Evolutionary conservation across 2,329 filamentous ascomycete genomes (phyloP), one percentile per base, ranked within the genome.

Genomic region (Zopfia rhizophila): DNA sequence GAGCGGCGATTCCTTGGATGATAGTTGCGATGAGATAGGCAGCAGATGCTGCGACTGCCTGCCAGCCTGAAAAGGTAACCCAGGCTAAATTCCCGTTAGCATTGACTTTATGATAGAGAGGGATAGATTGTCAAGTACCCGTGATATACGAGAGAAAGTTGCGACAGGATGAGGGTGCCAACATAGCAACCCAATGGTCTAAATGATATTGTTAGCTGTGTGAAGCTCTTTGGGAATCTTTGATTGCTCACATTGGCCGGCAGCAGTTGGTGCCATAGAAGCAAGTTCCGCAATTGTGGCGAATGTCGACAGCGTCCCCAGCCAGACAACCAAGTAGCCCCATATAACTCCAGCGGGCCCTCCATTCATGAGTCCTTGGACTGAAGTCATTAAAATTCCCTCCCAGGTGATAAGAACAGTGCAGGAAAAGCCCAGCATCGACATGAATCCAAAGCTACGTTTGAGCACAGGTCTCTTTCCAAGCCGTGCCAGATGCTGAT

Each of bases 11-110:
- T 0, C 53, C 50, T 38, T 56, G 49, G 17, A 52, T 44, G 19
- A 47, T 21, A 2, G 53, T 47, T 8, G 39, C 48, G 17, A 22
- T 10, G 1, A 56, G 25, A 36, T 52, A 65, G 28, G 31, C 39
- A 4, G 28, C 45, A 3, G 48, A 32, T 6, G 61, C 66, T 55
- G 28, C 50, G 49, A 36, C 22, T 8, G 61, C 60, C 43, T 70
- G 66, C 68, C 69, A 72, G 1, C 63, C 67, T 2, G 66, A 44
- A 2, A 63, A 58, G 17, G 62, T 65, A 6, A 69, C 55, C 72
- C 72, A 74, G 14, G 40, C 40, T 31, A n/a, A n/a, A n/a, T n/a
- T n/a, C n/a, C n/a, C n/a, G n/a, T n/a, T n/a, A n/a, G n/a, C n/a
- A n/a, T n/a, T n/a, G n/a, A n/a, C n/a, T n/a, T n/a, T n/a, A n/a